phyloP scores from a whole-genome alignment of 129 eudicot genomes.

The Logfia minima region DNA sequence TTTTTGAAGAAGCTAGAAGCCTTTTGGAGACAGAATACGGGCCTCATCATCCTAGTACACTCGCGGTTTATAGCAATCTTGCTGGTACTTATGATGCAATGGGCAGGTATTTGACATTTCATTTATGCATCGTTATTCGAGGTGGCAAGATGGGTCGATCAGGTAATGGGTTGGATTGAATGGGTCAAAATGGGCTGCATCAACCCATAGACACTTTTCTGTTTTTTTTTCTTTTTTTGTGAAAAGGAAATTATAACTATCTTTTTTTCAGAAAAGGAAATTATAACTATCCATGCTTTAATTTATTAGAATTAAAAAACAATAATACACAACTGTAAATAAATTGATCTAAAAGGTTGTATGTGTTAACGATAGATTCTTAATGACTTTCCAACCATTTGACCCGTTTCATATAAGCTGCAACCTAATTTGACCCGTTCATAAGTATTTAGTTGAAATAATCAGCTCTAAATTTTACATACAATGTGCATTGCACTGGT shows the following conservation, averaged over 20 bases:
- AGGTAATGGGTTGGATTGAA: background rate
- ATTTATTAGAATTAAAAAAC: too few relatives aligned
- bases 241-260: too few relatives aligned
- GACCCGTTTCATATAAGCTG: background rate
- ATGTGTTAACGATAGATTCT: background rate
- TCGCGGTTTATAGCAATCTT: conserved; percentile 83
- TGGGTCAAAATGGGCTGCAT: too few relatives aligned
- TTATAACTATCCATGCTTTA: too few relatives aligned
- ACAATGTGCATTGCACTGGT: background rate
- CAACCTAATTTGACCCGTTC: background rate
- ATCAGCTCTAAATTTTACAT: background rate
- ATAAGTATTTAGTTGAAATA: background rate
- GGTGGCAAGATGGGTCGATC: background rate
- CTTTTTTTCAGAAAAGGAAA: too few relatives aligned
- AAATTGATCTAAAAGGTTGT: too few relatives aligned
- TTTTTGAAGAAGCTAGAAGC: conserved; percentile 77
- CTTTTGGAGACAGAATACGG: conserved; percentile 73
- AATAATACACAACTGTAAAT: too few relatives aligned
- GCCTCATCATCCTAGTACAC: conserved; percentile 68
- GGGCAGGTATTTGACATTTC: conserved; percentile 62
- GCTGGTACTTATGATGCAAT: conserved; percentile 93
- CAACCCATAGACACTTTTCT: too few relatives aligned
- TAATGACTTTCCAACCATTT: background rate
- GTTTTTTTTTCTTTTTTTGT: too few relatives aligned
- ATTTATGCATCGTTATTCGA: background rate